A percentile compares a stretch with the other conserved stretches of the same genome.
These are phyloP conservation scores for Flaveria bidentis DNA, from an alignment of 129 eudicot species.

Conservation along the genomic window DNA sequence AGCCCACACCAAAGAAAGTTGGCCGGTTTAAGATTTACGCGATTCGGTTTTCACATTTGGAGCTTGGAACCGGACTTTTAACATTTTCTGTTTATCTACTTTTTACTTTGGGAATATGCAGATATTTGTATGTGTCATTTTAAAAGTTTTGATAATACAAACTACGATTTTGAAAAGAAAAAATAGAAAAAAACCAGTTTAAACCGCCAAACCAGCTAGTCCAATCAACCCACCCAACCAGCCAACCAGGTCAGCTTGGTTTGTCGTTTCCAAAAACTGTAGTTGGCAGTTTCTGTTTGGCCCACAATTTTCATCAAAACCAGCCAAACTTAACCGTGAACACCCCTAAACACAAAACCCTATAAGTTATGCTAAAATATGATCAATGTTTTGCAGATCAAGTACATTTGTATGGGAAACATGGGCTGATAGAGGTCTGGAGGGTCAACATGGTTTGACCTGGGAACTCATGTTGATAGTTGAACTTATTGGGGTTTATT, in stretches of 20 bases:
- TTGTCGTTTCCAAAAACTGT: neutral
- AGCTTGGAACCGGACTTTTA: neutral
- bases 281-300: neutral
- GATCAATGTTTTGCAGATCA: slow-evolving; percentile 54
- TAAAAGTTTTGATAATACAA: neutral
- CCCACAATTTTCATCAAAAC: neutral
- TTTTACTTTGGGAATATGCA: neutral
- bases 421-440: slow-evolving; percentile 34
- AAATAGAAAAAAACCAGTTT: neutral
- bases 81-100: too few species aligned
- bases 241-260: neutral
- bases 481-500: neutral
- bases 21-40: neutral
- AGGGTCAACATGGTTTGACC: neutral
- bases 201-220: too few species aligned
- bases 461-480: slow-evolving; percentile 11
- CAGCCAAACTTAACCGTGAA: neutral
- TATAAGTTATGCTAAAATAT: neutral
- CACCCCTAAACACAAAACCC: neutral
- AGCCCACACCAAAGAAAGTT: neutral
- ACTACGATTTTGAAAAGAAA: neutral
- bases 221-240: neutral
- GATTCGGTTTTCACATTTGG: neutral
- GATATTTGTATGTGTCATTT: neutral
- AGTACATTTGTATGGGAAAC: slow-evolving; percentile 80